Base-by-base conservation (phyloP, 352 stramenopile genomes). In the Phytophthora nicotianae region DNA sequence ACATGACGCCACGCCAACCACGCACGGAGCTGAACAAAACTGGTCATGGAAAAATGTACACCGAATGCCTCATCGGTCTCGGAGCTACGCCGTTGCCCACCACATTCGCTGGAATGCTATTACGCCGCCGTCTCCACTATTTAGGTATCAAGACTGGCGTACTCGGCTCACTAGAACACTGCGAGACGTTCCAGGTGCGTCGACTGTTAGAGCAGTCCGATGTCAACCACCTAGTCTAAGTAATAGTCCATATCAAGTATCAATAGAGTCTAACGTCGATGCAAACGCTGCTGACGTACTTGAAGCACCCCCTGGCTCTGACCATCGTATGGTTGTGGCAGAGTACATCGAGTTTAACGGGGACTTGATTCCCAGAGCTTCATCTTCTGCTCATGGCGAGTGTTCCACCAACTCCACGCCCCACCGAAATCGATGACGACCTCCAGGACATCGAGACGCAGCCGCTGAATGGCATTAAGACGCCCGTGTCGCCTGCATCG, bases 1-100 rank as follows among this genome's bases (percentile, higher is more conserved):
- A 68, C 53, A 68, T 69, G 61, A 65, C 61, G 10, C 61, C 61
- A 24, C 61, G 61, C 17, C 54, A 75, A 19, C 47, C 50, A 11
- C 68, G 68, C 13, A 45, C 46, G 19, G 21, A 59, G 37, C 35
- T 74, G 2, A 49, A 64, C 38, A 32, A n/a, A 27, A 26, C 65
- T 19, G 40, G 57, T 16, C 41, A 56, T 21, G 43, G 26, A 10
- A 75, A 68, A 58, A 58, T 73, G 49, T 66, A 68, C 42, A 61
- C 57, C 17, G 75, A 85, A 47, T 86, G 76, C 24, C 68, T 86
- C 26, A 57, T 63, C 13, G 76, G 63, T n/a, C 27, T 77, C 20
- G 76, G 74, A 29, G 63, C 74, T 0, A 81, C 67, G 3, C 53
- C 66, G 20, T 20, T 86, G 37, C 70, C 72, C 2, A 41, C 61